These are phyloP conservation scores for Fusarium avenaceum DNA, from an alignment of 2,329 filamentous ascomycete genomes.

Conservation along the genomic window DNA sequence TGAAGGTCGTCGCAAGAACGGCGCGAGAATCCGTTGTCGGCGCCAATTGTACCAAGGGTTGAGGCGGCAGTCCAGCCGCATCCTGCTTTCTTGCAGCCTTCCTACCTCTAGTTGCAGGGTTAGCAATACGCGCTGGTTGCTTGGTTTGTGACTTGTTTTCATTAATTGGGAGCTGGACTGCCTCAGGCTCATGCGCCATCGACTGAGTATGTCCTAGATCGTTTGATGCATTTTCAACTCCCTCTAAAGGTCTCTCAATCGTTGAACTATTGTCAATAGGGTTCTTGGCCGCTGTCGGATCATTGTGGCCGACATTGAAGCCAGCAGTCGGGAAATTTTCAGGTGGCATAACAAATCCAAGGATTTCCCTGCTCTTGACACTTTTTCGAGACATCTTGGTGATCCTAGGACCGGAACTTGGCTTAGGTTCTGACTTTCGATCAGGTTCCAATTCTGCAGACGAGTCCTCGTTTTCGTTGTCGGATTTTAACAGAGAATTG, in stretches of 20 bases:
- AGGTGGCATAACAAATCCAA: slow-evolving; percentile 54
- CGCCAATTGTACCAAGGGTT: slow-evolving; percentile 57
- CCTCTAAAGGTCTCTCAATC: slow-evolving; percentile 9
- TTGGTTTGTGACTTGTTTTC: slow-evolving; percentile 24
- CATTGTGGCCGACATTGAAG: slow-evolving; percentile 30
- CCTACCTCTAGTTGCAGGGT: slow-evolving; percentile 66
- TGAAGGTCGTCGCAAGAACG: slow-evolving; percentile 7
- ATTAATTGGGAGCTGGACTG: not conserved
- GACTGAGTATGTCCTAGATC: not conserved
- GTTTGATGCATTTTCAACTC: not conserved
- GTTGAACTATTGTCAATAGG: not conserved
- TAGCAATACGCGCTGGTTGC: slow-evolving; percentile 52
- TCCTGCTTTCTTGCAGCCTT: slow-evolving; percentile 67
- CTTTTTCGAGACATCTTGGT: slow-evolving; percentile 58
- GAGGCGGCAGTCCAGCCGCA: slow-evolving; percentile 63
- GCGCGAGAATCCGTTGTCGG: slow-evolving; percentile 39
- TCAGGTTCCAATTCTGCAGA: slow-evolving; percentile 2
- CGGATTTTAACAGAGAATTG: not conserved
- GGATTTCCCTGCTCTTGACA: slow-evolving; percentile 62
- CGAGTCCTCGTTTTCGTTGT: slow-evolving; percentile 1
- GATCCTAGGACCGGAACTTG: slow-evolving; percentile 54
- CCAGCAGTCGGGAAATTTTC: slow-evolving; percentile 31
- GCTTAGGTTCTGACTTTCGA: slow-evolving; percentile 11
- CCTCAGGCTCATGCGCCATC: slow-evolving; percentile 1
- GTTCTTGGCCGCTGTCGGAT: slow-evolving; percentile 6